Conservation (phyloP, 768 basidiomycete genomes). For the Hemileccinum impolitum region DNA sequence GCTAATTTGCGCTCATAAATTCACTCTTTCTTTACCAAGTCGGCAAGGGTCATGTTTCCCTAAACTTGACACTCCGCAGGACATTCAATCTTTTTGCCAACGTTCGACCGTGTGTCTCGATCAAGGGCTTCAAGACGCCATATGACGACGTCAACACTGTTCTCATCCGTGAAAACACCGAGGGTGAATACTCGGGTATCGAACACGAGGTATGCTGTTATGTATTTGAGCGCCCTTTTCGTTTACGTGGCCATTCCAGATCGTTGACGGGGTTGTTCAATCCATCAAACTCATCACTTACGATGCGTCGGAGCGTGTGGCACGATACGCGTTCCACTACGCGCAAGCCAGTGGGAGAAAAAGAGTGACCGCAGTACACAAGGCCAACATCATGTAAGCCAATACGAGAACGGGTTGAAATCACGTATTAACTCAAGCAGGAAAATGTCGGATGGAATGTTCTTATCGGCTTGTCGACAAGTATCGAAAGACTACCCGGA, state of each 20-base stretch:
- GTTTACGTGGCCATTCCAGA: slow-evolving; percentile 40
- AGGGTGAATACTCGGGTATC: slow-evolving; percentile 99
- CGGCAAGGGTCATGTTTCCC: slow-evolving; percentile 97
- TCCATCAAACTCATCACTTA: slow-evolving; percentile 99
- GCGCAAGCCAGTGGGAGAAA: slow-evolving; percentile 84
- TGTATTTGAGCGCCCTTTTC: background rate
- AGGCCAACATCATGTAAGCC: slow-evolving; percentile 96
- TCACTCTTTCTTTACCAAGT: slow-evolving; percentile 49
- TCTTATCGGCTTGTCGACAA: slow-evolving; percentile 94
- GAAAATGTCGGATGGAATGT: slow-evolving; percentile 99
- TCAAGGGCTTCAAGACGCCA: slow-evolving; percentile 96
- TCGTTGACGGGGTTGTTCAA: slow-evolving; percentile 97
- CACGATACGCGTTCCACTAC: slow-evolving; percentile 97
- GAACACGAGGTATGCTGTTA: slow-evolving; percentile 81
- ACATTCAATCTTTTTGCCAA: slow-evolving; percentile 99
- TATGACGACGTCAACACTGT: slow-evolving; percentile 99
- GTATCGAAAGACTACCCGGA: slow-evolving; percentile 95
- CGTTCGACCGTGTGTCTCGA: slow-evolving; percentile 93
- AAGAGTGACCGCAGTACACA: slow-evolving; percentile 97
- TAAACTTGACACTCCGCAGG: slow-evolving; percentile 94
- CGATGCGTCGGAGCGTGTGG: slow-evolving; percentile 98
- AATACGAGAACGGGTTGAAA: background rate
- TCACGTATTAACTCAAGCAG: slow-evolving; percentile 39
- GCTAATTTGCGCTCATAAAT: slow-evolving; percentile 3
- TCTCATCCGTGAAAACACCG: slow-evolving; percentile 98